Conservation (phyloP, 2,329 filamentous ascomycete genomes). For the Stagonosporopsis chrysanthemi region DNA sequence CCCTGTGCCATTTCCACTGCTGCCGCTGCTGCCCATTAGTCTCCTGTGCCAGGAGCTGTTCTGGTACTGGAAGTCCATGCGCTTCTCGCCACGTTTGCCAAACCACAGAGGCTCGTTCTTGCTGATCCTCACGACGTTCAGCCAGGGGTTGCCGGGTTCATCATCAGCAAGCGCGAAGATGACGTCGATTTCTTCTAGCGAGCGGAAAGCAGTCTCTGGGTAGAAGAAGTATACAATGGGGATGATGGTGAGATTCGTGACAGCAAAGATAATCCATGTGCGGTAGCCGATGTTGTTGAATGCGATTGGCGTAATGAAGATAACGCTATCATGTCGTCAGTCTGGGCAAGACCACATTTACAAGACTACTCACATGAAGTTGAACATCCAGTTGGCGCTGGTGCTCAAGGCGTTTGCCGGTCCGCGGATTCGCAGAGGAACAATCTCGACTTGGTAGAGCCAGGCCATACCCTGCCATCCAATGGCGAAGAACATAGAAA, state of each 20-base stretch:
- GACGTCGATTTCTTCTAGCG: constrained; percentile 72
- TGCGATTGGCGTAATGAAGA: constrained; percentile 69
- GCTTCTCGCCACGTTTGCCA: constrained; percentile 60
- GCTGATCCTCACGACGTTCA: constrained; percentile 59
- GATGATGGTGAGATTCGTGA: constrained; percentile 59
- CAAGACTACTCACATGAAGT: constrained; percentile 54
- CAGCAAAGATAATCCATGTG: constrained; percentile 67
- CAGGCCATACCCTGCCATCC: constrained; percentile 80
- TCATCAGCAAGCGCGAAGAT: constrained; percentile 65
- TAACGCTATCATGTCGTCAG: constrained; percentile 59
- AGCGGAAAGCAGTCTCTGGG: constrained; percentile 64
- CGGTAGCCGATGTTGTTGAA: constrained; percentile 62
- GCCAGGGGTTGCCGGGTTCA: constrained; percentile 55
- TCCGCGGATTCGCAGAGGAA: constrained; percentile 84
- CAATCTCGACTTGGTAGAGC: constrained; percentile 74
- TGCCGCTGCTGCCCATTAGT: constrained; percentile 24
- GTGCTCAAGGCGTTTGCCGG: constrained; percentile 87
- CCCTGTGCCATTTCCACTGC: constrained; percentile 24
- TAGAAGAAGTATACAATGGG: constrained; percentile 67
- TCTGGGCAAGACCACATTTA: neutral
- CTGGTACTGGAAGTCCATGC: constrained; percentile 58
- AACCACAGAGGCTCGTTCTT: constrained; percentile 62
- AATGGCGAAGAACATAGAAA: constrained; percentile 88
- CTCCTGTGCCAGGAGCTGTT: constrained; percentile 39
- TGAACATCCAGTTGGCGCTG: constrained; percentile 84